Conservation (phyloP, 345 rosid genomes). For the Eucalyptus regnans region DNA sequence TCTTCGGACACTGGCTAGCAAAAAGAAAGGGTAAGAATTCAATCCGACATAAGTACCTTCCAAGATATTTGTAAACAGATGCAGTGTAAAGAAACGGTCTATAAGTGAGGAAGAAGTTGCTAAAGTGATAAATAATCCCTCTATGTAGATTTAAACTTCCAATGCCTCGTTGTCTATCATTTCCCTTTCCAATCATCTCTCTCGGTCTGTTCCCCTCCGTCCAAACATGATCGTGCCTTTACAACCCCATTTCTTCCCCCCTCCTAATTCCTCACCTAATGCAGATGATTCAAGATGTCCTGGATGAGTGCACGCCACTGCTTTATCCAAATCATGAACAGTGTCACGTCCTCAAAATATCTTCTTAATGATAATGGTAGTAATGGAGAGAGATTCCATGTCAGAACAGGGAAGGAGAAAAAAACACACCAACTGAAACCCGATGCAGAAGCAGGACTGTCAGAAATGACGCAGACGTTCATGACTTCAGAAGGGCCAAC, state of each 20-base stretch:
- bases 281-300: not conserved
- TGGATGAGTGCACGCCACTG: not conserved
- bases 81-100: too few relatives aligned
- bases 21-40: not conserved
- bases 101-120: not conserved
- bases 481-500: not conserved
- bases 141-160: not conserved
- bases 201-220: not conserved
- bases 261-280: not conserved
- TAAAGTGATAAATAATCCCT: not conserved
- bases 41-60: not conserved
- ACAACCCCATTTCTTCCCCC: not conserved
- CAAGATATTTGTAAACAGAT: not conserved
- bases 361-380: not conserved
- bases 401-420: not conserved
- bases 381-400: not conserved
- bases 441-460: not conserved
- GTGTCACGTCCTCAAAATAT: not conserved
- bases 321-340: not conserved
- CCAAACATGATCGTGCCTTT: not conserved
- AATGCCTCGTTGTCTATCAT: not conserved
- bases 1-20: not conserved
- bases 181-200: not conserved
- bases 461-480: not conserved
- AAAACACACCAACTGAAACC: not conserved